phyloP scores from a whole-genome alignment of 169 alveolate genomes.

The Cyclospora cayetanensis region DNA sequence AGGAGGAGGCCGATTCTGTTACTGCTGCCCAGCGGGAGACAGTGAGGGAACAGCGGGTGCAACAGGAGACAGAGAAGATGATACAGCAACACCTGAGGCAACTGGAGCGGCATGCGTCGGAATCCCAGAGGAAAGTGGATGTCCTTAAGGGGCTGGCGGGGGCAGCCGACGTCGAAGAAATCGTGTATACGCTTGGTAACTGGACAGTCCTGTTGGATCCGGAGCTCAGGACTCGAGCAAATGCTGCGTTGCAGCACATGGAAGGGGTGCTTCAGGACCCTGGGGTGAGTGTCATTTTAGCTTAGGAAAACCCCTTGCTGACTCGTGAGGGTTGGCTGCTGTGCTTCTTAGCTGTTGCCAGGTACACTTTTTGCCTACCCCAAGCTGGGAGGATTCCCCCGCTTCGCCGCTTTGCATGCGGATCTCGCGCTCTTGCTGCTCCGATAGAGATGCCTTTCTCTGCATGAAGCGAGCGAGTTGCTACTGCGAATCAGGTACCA shows the following conservation, averaged over 20 bases:
- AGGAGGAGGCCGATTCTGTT: neutral
- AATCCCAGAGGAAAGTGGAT: neutral
- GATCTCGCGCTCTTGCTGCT: neutral
- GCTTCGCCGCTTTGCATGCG: neutral
- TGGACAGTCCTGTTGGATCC: conserved; percentile 64
- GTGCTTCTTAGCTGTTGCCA: neutral
- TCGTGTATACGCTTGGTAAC: conserved; percentile 61
- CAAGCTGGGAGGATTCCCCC: neutral
- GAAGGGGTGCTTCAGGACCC: conserved; percentile 62
- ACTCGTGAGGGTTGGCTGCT: neutral
- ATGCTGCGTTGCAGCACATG: conserved; percentile 16
- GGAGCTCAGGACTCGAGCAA: conserved; percentile 37
- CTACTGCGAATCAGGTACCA: no score
- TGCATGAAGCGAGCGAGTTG: neutral
- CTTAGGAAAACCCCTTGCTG: neutral
- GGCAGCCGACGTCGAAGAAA: conserved; percentile 19
- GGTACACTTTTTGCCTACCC: no score
- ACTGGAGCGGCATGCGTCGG: neutral
- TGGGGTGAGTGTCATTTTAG: conserved; percentile 24
- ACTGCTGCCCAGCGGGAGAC: neutral
- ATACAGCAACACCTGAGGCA: neutral
- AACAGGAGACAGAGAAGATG: neutral
- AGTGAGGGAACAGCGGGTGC: neutral
- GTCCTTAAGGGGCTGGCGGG: conserved; percentile 7
- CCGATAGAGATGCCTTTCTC: neutral